These are phyloP conservation scores for Claviceps africana DNA, from an alignment of 2,329 filamentous ascomycete species.

Conservation along the genomic window DNA sequence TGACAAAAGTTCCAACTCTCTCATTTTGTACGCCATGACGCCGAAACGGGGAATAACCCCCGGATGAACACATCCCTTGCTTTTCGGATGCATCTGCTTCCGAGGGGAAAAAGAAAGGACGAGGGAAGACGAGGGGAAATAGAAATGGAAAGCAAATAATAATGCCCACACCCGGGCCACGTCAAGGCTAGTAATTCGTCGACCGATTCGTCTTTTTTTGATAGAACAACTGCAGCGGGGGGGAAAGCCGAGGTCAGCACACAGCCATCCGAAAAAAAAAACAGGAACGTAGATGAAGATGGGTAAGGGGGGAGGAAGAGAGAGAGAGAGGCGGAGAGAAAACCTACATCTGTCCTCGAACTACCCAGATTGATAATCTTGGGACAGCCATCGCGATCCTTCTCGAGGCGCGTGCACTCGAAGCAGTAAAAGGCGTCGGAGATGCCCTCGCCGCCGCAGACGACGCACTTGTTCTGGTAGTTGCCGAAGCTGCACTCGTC, in stretches of 20 bases:
- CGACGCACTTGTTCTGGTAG: constrained; percentile 99
- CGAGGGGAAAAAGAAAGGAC: no score
- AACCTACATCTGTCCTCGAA: constrained; percentile 76
- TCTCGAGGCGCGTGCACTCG: constrained; percentile 91
- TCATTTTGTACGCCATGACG: background rate
- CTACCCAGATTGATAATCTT: constrained; percentile 99
- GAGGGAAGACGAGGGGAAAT: no score
- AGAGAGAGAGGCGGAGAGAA: background rate
- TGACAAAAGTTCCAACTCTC: background rate
- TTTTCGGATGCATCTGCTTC: background rate
- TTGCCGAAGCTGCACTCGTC: constrained; percentile 99
- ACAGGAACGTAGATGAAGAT: background rate
- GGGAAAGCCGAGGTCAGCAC: constrained; percentile 4
- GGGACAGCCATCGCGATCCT: constrained; percentile 91
- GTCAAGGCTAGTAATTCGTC: constrained; percentile 35
- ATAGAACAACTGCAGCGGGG: constrained; percentile 38
- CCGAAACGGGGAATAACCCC: background rate
- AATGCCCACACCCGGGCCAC: constrained; percentile 35
- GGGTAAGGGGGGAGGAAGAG: no score
- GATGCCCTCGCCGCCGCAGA: constrained; percentile 96
- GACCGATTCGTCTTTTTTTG: constrained; percentile 53
- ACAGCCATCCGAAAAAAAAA: background rate
- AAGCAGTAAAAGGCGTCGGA: constrained; percentile 99
- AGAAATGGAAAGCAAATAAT: constrained; percentile 2
- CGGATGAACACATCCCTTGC: background rate